Base-by-base conservation (phyloP, 2,329 filamentous ascomycete species). In the Sordariomycetes sp. region DNA sequence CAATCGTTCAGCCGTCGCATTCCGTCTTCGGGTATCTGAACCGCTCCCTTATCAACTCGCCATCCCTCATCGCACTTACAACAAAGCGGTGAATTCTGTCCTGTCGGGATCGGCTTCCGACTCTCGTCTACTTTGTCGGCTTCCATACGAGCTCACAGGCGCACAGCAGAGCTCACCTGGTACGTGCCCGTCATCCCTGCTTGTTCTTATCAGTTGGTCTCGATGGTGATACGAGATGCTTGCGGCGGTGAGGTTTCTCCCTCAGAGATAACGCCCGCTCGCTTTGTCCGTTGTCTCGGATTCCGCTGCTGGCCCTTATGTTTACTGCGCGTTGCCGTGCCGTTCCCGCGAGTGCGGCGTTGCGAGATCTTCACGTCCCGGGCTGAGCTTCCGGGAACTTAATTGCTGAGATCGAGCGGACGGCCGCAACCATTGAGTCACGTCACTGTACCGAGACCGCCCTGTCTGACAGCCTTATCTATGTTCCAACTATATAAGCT, bases 131-230 rank as follows among this genome's bases (percentile, higher is more conserved):
- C n/a, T n/a, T n/a, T n/a, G n/a, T n/a, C n/a, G n/a, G n/a, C n/a
- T n/a, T n/a, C n/a, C n/a, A n/a, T n/a, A n/a, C n/a, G n/a, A n/a
- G n/a, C n/a, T n/a, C n/a, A n/a, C n/a, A n/a, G n/a, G n/a, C n/a
- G n/a, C n/a, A n/a, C n/a, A n/a, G n/a, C n/a, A n/a, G n/a, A n/a
- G n/a, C n/a, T n/a, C n/a, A n/a, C n/a, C n/a, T n/a, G n/a, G n/a
- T n/a, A n/a, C 7, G 25, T 7, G 6, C 25, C 25, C 12, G 25
- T 7, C 25, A 7, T 27, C 30, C 21, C 15, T 11, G 17, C 19
- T 15, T 19, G 6, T 17, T 27, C 33, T 35, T 35, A 35, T 35
- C 33, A 35, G 33, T 35, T 27, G 33, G 33, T 35, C 17, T 21
- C 30, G 26, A 7, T 30, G 26, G 17, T 30, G 25, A 34, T 34